Evolutionary conservation across 768 basidiomycete genomes (phyloP).

Genomic region (Naganishia friedmannii): DNA sequence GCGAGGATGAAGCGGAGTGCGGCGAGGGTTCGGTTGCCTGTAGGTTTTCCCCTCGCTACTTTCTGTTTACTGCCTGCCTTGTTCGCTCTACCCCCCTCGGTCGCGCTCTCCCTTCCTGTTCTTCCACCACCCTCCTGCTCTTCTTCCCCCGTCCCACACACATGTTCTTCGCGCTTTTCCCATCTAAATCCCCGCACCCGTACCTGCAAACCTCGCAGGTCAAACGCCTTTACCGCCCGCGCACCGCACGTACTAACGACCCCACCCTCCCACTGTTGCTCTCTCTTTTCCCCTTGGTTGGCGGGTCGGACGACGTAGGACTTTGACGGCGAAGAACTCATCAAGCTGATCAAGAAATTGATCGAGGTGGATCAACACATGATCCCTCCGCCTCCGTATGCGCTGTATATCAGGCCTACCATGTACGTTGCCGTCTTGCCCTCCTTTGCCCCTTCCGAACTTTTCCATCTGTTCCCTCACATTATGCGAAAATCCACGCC

Average conservation of each 20-base stretch:
- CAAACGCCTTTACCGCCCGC: no score
- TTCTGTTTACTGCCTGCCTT: background rate
- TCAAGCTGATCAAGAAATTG: constrained; percentile 33
- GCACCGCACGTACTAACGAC: background rate
- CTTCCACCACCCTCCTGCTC: no score
- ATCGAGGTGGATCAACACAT: constrained; percentile 36
- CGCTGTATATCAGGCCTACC: constrained; percentile 33
- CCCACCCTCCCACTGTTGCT: background rate
- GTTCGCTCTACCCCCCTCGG: no score
- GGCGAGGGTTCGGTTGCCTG: constrained; percentile 35
- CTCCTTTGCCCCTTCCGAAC: background rate
- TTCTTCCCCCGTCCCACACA: no score
- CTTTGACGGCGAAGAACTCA: constrained; percentile 35
- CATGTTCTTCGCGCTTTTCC: no score
- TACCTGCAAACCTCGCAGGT: no score
- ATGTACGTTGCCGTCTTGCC: constrained; percentile 27
- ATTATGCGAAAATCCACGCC: no score
- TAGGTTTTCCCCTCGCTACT: constrained; percentile 18
- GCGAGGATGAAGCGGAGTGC: constrained; percentile 37
- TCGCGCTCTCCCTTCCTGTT: no score
- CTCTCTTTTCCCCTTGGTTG: background rate
- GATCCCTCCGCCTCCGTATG: constrained; percentile 38
- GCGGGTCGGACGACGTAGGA: constrained; percentile 7
- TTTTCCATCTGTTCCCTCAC: background rate
- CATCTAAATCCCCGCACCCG: no score